phyloP scores from a whole-genome alignment of 176 grass and related monocot genomes.

The Eleusine indica region DNA sequence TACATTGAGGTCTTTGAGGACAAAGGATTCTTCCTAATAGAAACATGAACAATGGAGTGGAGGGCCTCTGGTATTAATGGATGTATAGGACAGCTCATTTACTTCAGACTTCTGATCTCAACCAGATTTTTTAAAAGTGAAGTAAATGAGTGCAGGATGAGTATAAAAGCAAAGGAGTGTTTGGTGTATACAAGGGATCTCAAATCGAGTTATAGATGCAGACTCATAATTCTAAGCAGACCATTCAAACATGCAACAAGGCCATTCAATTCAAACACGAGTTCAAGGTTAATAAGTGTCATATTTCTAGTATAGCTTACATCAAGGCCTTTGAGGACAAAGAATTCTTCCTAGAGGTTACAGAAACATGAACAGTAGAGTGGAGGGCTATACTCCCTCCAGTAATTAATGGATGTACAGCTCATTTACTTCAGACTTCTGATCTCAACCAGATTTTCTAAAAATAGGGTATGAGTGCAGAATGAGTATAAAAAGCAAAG shows the following conservation, averaged over 20 bases:
- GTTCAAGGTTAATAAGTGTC: not conserved
- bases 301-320: not conserved
- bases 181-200: not conserved
- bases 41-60: no score
- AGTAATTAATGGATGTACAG: no score
- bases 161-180: not conserved
- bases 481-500: not conserved
- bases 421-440: no score
- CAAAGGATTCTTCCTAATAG: not conserved
- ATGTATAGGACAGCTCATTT: no score
- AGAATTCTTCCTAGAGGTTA: not conserved
- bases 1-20: not conserved
- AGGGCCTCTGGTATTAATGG: no score
- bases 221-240: not conserved
- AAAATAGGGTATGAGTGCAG: not conserved
- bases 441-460: no score
- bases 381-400: no score
- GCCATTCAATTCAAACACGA: not conserved
- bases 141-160: not conserved
- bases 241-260: not conserved
- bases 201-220: not conserved
- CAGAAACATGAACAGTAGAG: no score
- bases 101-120: no score
- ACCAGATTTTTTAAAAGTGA: no score
- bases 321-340: not conserved